phyloP scores from a whole-genome alignment of 2,329 filamentous ascomycete species.

The Sordariomycetes sp. region DNA sequence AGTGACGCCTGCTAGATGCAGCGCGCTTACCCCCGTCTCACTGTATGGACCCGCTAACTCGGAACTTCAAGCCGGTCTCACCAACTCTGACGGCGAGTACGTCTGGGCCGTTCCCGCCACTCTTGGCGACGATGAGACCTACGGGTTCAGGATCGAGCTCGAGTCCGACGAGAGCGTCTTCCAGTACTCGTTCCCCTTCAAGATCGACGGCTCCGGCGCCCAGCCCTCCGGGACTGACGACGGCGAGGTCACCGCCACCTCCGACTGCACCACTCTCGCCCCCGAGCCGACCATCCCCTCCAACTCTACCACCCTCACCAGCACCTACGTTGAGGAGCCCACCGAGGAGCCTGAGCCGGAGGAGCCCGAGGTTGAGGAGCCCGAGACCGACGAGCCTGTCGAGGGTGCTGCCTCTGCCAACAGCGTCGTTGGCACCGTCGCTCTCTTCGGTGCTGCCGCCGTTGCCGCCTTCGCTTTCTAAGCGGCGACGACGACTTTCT shows the following conservation, averaged over 20 bases:
- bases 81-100: slow-evolving; percentile 32
- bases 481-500: neutral
- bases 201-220: slow-evolving; percentile 26
- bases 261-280: slow-evolving; percentile 13
- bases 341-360: slow-evolving; percentile 7
- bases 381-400: slow-evolving; percentile 7
- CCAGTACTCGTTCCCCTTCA: slow-evolving; percentile 55
- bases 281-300: slow-evolving; percentile 12
- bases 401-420: slow-evolving; percentile 3
- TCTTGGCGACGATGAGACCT: slow-evolving; percentile 34
- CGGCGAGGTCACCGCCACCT: slow-evolving; percentile 12
- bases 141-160: slow-evolving; percentile 46
- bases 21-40: neutral
- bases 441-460: slow-evolving; percentile 2
- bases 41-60: neutral
- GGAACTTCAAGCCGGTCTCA: slow-evolving; percentile 29
- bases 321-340: slow-evolving; percentile 10
- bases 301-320: slow-evolving; percentile 12
- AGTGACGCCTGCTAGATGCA: neutral
- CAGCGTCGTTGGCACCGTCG: slow-evolving; percentile 1
- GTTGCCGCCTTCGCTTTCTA: slow-evolving; percentile 4
- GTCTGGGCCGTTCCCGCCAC: slow-evolving; percentile 36
- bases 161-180: slow-evolving; percentile 35
- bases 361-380: neutral
- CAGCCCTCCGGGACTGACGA: slow-evolving; percentile 14